Conservation (phyloP, 2,329 filamentous ascomycete species). For the Colletotrichum horii region DNA sequence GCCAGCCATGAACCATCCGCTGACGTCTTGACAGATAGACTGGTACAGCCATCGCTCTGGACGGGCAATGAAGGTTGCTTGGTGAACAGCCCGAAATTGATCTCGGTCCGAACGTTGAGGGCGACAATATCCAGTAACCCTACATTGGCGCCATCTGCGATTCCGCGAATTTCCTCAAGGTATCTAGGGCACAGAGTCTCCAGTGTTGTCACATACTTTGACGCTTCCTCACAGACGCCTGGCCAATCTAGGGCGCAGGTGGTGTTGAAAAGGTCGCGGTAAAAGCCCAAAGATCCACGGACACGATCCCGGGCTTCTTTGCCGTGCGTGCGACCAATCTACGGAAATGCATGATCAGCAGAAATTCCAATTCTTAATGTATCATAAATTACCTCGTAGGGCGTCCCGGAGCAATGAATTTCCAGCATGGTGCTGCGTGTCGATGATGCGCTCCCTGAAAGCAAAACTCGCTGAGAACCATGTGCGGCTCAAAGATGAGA, state of each 20-base stretch:
- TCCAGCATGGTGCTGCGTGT: neutral
- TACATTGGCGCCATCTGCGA: constrained; percentile 54
- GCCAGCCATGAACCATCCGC: constrained; percentile 41
- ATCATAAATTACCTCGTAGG: neutral
- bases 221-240: neutral
- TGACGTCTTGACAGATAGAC: constrained; percentile 47
- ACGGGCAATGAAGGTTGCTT: constrained; percentile 24
- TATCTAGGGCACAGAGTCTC: neutral
- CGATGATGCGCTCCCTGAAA: no score
- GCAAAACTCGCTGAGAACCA: no score
- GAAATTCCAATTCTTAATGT: neutral
- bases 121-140: constrained; percentile 58
- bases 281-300: neutral
- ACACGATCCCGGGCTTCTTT: neutral
- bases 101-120: constrained; percentile 63
- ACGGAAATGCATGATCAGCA: neutral
- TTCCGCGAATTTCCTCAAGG: constrained; percentile 51
- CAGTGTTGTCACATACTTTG: neutral
- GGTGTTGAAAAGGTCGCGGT: neutral
- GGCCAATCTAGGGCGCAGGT: neutral
- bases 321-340: neutral
- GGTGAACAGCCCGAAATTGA: constrained; percentile 58
- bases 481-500: no score
- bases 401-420: neutral
- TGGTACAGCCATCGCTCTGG: constrained; percentile 60